phyloP scores from a whole-genome alignment of 2,329 filamentous ascomycete genomes.

The Pseudogymnoascus destructans region DNA sequence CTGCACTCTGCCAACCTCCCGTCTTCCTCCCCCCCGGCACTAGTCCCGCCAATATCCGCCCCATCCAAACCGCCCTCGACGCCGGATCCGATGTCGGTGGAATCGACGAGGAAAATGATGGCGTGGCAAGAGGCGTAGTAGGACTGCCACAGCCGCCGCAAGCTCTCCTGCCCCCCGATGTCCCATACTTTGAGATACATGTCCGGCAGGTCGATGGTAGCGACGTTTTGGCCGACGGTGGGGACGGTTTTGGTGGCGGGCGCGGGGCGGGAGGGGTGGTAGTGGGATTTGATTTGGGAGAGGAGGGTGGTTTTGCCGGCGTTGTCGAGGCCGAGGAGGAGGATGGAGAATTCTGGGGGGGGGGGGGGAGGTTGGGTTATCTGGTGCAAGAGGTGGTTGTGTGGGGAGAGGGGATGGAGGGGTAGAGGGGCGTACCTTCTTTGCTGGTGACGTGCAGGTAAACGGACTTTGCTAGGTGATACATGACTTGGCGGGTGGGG shows the following conservation, averaged over 20 bases:
- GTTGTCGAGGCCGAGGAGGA: slow-evolving; percentile 94
- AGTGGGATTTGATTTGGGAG: slow-evolving; percentile 87
- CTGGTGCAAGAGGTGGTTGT: slow-evolving; percentile 6
- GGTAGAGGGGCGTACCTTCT: slow-evolving; percentile 52
- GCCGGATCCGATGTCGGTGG: slow-evolving; percentile 80
- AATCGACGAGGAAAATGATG: slow-evolving; percentile 96
- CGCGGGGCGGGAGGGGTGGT: slow-evolving; percentile 47
- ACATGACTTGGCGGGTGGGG: slow-evolving; percentile 49
- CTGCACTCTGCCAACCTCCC: slow-evolving; percentile 76
- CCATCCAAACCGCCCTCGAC: not conserved
- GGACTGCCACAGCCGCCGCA: slow-evolving; percentile 86
- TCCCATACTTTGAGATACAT: slow-evolving; percentile 99
- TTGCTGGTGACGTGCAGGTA: slow-evolving; percentile 95
- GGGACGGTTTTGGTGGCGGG: slow-evolving; percentile 78
- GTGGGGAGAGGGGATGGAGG: slow-evolving; percentile 1
- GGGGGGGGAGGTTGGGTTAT: slow-evolving; percentile 1
- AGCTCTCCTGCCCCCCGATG: slow-evolving; percentile 80
- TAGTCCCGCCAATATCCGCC: slow-evolving; percentile 12
- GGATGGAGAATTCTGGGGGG: slow-evolving; percentile 76
- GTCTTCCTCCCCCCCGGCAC: slow-evolving; percentile 25
- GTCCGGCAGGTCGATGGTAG: slow-evolving; percentile 77
- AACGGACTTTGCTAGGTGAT: slow-evolving; percentile 87
- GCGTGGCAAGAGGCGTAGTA: slow-evolving; percentile 93
- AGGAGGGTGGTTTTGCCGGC: slow-evolving; percentile 97
- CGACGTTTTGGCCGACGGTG: slow-evolving; percentile 93